phyloP scores from a whole-genome alignment of 495 filamentous ascomycete genomes.

The Trichoderma virens region DNA sequence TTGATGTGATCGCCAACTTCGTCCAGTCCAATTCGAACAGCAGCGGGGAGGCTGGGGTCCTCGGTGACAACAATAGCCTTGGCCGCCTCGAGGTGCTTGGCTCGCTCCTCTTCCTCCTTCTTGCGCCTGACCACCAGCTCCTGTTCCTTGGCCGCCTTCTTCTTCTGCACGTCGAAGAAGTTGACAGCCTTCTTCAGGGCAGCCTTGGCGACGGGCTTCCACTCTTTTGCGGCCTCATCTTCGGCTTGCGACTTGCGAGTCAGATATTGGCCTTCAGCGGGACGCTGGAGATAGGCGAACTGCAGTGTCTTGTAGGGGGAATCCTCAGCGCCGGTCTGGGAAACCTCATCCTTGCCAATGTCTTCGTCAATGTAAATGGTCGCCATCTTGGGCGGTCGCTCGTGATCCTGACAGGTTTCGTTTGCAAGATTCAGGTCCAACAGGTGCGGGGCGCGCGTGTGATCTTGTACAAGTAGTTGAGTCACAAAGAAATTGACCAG shows the following conservation, averaged over 20 bases:
- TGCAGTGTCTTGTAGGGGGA: slow-evolving; percentile 74
- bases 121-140: slow-evolving; percentile 36
- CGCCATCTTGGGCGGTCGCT: slow-evolving; percentile 19
- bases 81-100: slow-evolving; percentile 73
- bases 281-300: slow-evolving; percentile 67
- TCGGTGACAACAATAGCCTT: slow-evolving; percentile 80
- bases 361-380: slow-evolving; percentile 75
- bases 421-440: not conserved
- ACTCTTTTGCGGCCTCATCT: slow-evolving; percentile 50
- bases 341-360: slow-evolving; percentile 59
- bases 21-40: slow-evolving; percentile 50
- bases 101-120: slow-evolving; percentile 63
- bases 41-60: slow-evolving; percentile 69
- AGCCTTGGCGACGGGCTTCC: slow-evolving; percentile 76
- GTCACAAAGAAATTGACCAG: slow-evolving; percentile 2
- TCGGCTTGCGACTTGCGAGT: slow-evolving; percentile 58
- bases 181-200: slow-evolving; percentile 75
- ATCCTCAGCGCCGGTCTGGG: slow-evolving; percentile 58
- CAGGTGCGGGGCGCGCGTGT: not conserved
- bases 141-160: slow-evolving; percentile 66
- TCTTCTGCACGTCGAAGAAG: slow-evolving; percentile 63
- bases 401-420: slow-evolving; percentile 1
- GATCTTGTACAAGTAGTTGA: slow-evolving; percentile 1
- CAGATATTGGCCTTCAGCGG: slow-evolving; percentile 50
- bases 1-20: slow-evolving; percentile 53